Evolutionary conservation across 306 rosid genomes (phyloP).

Genomic region (Betula pendula): DNA sequence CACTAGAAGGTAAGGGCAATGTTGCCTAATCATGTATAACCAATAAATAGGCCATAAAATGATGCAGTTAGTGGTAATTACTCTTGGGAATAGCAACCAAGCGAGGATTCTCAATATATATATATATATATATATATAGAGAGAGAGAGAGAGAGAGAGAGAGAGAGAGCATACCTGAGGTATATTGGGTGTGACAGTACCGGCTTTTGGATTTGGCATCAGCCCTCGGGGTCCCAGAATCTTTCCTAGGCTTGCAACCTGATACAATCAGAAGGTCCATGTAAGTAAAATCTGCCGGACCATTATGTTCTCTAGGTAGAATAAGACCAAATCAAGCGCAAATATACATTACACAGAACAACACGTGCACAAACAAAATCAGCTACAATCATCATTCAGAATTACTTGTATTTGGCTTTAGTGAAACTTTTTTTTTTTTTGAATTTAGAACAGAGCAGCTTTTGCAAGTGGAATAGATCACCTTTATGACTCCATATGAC

Average conservation of each 20-base stretch:
- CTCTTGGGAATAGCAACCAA: background rate
- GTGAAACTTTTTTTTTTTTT: background rate
- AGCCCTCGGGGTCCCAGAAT: slow-evolving; percentile 99
- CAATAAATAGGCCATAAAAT: background rate
- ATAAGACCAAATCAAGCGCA: background rate
- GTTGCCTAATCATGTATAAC: background rate
- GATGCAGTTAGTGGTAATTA: background rate
- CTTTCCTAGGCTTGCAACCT: slow-evolving; percentile 98
- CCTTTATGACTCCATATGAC: background rate
- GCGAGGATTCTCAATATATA: too few relatives aligned
- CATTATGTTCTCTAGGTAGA: background rate
- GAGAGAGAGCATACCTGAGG: slow-evolving; percentile 63
- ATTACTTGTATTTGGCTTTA: background rate
- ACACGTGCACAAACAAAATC: background rate
- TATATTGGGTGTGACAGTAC: slow-evolving; percentile 91
- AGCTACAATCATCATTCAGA: background rate
- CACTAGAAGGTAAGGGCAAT: background rate
- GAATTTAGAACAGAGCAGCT: background rate
- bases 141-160: background rate
- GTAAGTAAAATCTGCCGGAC: slow-evolving; percentile 13
- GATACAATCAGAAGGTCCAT: slow-evolving; percentile 30
- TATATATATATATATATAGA: too few relatives aligned
- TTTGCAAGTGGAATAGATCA: background rate
- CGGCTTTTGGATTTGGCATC: slow-evolving; percentile 99
- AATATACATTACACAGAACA: background rate